Evolutionary conservation across 1,139 yeast species (phyloP).

Genomic region (Geotrichum cucujoidarum): DNA sequence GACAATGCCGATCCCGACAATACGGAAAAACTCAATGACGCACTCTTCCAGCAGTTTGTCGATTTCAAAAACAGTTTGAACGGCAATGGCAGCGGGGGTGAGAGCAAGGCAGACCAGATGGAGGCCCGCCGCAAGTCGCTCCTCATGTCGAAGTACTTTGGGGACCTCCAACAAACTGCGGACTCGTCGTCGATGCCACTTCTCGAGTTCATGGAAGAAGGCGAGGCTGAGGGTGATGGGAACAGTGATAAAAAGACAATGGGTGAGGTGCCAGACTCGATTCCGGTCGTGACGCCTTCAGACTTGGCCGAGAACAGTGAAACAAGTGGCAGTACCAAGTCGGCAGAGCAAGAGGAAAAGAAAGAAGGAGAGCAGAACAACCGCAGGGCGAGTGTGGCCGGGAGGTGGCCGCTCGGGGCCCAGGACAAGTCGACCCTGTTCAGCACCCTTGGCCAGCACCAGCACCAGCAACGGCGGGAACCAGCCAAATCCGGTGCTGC

Average conservation of each 20-base stretch:
- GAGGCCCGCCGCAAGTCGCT: not conserved
- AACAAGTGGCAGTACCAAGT: not conserved
- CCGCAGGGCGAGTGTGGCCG: not conserved
- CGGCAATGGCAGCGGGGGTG: too few species aligned
- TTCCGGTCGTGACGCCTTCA: not conserved
- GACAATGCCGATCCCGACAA: too few species aligned
- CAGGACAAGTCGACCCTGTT: slow-evolving; percentile 30
- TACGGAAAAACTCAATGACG: not conserved
- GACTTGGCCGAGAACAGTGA: not conserved
- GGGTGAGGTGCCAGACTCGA: too few species aligned
- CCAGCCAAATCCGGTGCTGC: too few species aligned
- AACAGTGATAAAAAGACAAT: too few species aligned
- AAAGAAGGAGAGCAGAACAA: not conserved
- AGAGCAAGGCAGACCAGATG: not conserved
- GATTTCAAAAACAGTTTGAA: too few species aligned
- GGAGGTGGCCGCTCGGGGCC: slow-evolving; percentile 30
- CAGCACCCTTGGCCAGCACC: slow-evolving; percentile 3
- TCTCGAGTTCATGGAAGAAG: too few species aligned
- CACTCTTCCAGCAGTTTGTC: not conserved
- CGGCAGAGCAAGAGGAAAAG: not conserved
- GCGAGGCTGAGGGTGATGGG: not conserved
- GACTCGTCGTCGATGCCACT: too few species aligned
- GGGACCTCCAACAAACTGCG: too few species aligned
- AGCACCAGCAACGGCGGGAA: not conserved
- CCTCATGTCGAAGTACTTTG: not conserved